Conservation (phyloP, 495 filamentous ascomycete species). For the Talaromyces ruber region DNA sequence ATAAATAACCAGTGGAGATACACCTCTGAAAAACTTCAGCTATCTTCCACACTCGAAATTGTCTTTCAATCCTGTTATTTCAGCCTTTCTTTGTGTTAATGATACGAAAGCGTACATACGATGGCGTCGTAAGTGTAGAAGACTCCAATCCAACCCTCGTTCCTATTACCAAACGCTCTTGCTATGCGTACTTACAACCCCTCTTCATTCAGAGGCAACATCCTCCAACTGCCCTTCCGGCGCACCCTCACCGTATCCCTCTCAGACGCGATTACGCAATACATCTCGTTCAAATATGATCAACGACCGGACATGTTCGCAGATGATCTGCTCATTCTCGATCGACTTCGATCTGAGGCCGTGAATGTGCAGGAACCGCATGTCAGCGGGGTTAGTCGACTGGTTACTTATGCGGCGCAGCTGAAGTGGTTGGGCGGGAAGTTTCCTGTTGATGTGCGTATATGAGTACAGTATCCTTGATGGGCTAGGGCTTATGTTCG, state of each 20-base stretch:
- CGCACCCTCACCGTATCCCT: constrained; percentile 69
- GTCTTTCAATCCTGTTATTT: not conserved
- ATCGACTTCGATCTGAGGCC: constrained; percentile 71
- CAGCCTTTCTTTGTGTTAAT: not conserved
- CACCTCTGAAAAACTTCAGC: not conserved
- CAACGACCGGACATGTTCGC: constrained; percentile 98
- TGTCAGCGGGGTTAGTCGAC: constrained; percentile 76
- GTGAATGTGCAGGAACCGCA: constrained; percentile 85
- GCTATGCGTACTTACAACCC: not conserved
- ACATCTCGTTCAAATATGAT: constrained; percentile 98
- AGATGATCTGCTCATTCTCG: constrained; percentile 79
- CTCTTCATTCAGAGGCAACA: constrained; percentile 28
- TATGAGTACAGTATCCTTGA: not conserved
- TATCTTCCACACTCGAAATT: not conserved
- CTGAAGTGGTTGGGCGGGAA: constrained; percentile 91
- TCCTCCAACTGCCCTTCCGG: constrained; percentile 74
- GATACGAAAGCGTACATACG: constrained; percentile 6
- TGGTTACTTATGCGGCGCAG: constrained; percentile 85
- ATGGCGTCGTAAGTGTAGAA: constrained; percentile 36
- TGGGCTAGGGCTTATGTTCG: not conserved
- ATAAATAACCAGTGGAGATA: not conserved
- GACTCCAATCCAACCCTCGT: not conserved
- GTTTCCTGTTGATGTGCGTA: constrained; percentile 86
- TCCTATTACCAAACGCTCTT: not conserved
- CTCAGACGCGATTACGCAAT: constrained; percentile 78